These are phyloP conservation scores for Paramecium octaurelia DNA, from an alignment of 73 alveolate species.

Conservation along the genomic window DNA sequence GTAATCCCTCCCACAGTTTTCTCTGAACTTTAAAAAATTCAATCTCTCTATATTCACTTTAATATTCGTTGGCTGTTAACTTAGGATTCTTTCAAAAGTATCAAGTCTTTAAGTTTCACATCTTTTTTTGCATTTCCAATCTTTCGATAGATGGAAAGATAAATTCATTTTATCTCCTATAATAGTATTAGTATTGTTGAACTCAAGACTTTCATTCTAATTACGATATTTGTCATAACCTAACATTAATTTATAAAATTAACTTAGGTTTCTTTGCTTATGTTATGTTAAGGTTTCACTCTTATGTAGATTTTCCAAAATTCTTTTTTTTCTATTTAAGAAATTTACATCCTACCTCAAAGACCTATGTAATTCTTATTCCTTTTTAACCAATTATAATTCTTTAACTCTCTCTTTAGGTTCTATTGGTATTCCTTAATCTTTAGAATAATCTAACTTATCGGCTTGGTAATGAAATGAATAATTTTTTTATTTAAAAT, in stretches of 20 bases:
- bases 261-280: neutral
- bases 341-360: neutral
- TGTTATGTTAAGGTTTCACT: neutral
- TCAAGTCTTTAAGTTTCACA: neutral
- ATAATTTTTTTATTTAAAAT: neutral
- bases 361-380: neutral
- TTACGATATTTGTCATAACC: neutral
- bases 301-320: neutral
- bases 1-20: neutral
- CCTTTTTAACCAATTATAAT: neutral
- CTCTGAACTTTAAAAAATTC: neutral
- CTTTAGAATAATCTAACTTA: neutral
- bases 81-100: neutral
- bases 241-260: neutral
- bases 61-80: neutral
- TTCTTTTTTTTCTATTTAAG: neutral
- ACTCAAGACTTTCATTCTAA: neutral
- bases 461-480: neutral
- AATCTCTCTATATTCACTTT: neutral
- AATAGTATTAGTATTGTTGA: neutral
- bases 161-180: neutral
- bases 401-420: neutral
- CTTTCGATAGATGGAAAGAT: neutral
- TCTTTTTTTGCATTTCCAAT: neutral
- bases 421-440: neutral